Percentiles rank a stretch among this genome's conserved stretches.
These are phyloP conservation scores for Umbelopsis sp. DNA, from an alignment of 192 early-diverging fungal genomes.

Conservation along the genomic window DNA sequence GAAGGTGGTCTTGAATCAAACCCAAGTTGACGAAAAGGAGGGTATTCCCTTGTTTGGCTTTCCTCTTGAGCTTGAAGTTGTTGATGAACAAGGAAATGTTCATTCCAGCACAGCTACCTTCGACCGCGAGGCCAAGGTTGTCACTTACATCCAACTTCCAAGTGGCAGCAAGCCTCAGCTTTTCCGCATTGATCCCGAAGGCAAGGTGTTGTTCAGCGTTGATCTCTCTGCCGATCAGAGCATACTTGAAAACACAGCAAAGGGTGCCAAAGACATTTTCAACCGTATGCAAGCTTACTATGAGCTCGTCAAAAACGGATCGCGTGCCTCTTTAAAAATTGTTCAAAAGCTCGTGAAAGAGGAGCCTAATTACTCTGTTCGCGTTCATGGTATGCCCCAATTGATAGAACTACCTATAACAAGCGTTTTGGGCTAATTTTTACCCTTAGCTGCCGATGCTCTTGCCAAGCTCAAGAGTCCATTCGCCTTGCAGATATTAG, in stretches of 20 bases:
- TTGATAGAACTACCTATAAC: background rate
- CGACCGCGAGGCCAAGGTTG: constrained; percentile 29
- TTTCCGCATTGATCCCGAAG: constrained; percentile 50
- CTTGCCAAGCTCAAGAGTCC: constrained; percentile 39
- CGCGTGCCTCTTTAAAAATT: constrained; percentile 38
- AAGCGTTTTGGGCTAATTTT: background rate
- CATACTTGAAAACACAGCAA: constrained; percentile 45
- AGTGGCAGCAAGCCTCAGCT: constrained; percentile 33
- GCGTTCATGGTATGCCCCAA: constrained; percentile 25
- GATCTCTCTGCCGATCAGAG: constrained; percentile 46
- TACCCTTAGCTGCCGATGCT: constrained; percentile 34
- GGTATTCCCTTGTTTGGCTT: constrained; percentile 50
- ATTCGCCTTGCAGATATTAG: constrained; percentile 41
- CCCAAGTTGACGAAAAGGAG: constrained; percentile 39
- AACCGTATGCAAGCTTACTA: constrained; percentile 47
- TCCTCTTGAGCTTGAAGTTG: constrained; percentile 46
- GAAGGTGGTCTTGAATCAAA: constrained; percentile 56
- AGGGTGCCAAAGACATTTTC: constrained; percentile 39
- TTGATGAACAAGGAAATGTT: constrained; percentile 43
- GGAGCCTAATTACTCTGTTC: constrained; percentile 46
- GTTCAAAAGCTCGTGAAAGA: constrained; percentile 31
- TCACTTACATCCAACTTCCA: constrained; percentile 33
- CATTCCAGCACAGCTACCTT: constrained; percentile 37
- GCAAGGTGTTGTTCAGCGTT: constrained; percentile 44
- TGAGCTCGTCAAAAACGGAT: constrained; percentile 50